Evolutionary conservation across 2,329 filamentous ascomycete genomes (phyloP), one percentile per base, ranked within the genome.

Genomic region (Emergomyces orientalis): DNA sequence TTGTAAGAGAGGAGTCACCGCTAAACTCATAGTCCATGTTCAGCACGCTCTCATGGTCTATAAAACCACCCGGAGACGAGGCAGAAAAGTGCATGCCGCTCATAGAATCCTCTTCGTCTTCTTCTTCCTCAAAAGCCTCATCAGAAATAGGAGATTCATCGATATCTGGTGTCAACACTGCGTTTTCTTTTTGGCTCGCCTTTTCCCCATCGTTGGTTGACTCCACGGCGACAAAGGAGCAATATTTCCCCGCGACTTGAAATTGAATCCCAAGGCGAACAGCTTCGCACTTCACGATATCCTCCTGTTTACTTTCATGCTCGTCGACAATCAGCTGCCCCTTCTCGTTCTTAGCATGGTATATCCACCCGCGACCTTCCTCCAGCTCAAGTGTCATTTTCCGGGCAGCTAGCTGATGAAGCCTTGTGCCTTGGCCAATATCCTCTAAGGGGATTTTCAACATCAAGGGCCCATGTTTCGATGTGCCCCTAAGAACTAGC

Each of bases 351-450:
- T 79, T 84, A 11, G 80, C 79, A 19, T 85, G 74, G 55, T 73
- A 74, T 43, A 87, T 74, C 86, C 88, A 90, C 14, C 88, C 88
- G 30, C 86, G 81, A 0, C 84, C 84, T 70, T 89, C 82, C 72
- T 91, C 88, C 0, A 91, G 80, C 66, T 91, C 88, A 56, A 83
- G 78, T 19, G 87, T 79, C 1, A 85, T 85, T 71, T 87, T 89
- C 62, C 84, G 84, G 0, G 86, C 87, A 0, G 87, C 87, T 0
- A 91, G 83, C 67, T 88, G 86, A 70, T 91, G 88, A 51, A 90
- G 82, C 0, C 82, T 87, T 60, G 83, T 74, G 2, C 78, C 79
- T 39, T 75, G 70, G 0, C 77, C 67, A 0, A 84, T 72, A 2
- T 77, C 68, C 1, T 82, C 79, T 45, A 91, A 77, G 0, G 87